Evolutionary conservation across 176 grass and related monocot genomes (phyloP), one percentile per base, ranked within the genome.

Genomic region (Lolium perenne): DNA sequence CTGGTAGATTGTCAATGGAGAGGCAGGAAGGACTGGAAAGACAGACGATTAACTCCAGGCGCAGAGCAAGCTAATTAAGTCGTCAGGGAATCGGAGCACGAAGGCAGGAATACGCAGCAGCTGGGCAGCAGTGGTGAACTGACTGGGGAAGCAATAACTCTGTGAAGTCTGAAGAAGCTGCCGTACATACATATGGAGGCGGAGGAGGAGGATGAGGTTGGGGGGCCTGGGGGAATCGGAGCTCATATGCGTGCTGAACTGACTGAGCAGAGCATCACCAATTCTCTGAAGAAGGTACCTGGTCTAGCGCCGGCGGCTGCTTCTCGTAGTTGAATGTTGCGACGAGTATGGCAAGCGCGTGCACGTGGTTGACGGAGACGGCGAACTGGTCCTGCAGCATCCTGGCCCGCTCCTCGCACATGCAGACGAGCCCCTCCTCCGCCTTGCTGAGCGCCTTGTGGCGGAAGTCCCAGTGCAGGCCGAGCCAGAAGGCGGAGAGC

Each of bases 361-460:
- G 94, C 53, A 99, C 94, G 86, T 99, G 97, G 88, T 99, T 99
- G 80, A 99, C 90, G 57, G 90, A 94, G 76, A 99, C 97, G 45
- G 94, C 90, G 64, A 99, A 96, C 81, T 95, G 97, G 84, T 99
- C 97, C 92, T 96, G 94, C 74, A 99, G 92, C 97, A 99, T 99
- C 20, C 97, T 79, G 7, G 97, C 90, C 3, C 97, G 92, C 90
- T 96, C 97, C 65, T 99, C 97, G 71, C 97, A 99, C 92, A 99
- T 99, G 94, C 88, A 90, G 66, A 94, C 85, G 53, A 99, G 63
- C 38, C 82, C 90, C 75, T 99, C 97, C 85, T 94, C 90, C 4
- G 86, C 94, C 70, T 83, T 93, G 45, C 59, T 51, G 22, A 88
- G 88, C 86, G 84, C 91, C 22, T 12, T 20, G 66, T 20, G 62